phyloP scores from a whole-genome alignment of 78 protist species.

The Dictyostelium brefeldianum region DNA sequence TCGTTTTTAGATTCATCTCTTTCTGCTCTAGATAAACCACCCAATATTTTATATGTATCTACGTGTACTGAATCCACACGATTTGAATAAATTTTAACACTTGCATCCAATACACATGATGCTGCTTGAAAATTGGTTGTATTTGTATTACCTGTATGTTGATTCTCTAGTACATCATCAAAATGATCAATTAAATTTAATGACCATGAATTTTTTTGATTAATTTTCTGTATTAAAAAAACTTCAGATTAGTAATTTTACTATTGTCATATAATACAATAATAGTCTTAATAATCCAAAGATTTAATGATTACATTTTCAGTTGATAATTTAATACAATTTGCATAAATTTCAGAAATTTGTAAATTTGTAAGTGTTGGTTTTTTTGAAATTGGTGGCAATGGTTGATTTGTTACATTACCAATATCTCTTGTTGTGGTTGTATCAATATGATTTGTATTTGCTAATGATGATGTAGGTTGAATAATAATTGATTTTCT shows the following conservation, averaged over 20 bases:
- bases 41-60: conserved; percentile 88
- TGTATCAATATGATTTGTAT: background rate
- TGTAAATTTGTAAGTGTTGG: conserved; percentile 49
- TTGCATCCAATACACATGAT: conserved; percentile 95
- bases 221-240: conserved; percentile 90
- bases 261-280: background rate
- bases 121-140: conserved; percentile 94
- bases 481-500: conserved; percentile 57
- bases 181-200: conserved; percentile 79
- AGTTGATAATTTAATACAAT: conserved; percentile 69
- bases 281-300: background rate
- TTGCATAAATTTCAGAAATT: conserved; percentile 73
- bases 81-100: conserved; percentile 92
- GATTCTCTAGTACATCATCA: conserved; percentile 50
- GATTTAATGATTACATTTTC: conserved; percentile 67
- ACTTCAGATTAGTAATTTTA: background rate
- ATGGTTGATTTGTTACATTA: background rate
- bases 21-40: conserved; percentile 86
- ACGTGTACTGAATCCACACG: conserved; percentile 96
- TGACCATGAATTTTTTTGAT: conserved; percentile 94
- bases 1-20: conserved; percentile 43
- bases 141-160: conserved; percentile 1
- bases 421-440: background rate
- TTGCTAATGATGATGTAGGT: background rate
- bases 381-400: conserved; percentile 13